Percentiles rank a stretch among this genome's conserved stretches.
Conservation (phyloP, 2,329 filamentous ascomycete species). For the Penicillium crustosum region DNA sequence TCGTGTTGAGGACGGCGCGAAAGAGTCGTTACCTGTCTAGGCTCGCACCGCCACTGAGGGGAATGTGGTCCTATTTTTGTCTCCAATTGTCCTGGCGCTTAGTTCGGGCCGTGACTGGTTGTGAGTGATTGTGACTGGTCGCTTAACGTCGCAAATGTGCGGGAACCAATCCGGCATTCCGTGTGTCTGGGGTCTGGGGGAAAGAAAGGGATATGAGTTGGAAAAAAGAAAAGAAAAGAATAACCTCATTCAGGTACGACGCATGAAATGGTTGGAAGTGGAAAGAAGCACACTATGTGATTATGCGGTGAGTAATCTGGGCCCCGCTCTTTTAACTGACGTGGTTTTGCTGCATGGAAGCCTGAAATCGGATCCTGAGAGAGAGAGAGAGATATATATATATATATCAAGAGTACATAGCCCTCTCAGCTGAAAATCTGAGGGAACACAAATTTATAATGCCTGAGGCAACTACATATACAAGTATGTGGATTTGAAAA, state of each 20-base stretch:
- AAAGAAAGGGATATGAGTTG: not conserved
- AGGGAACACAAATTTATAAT: not conserved
- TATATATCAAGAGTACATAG: not conserved
- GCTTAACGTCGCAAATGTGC: constrained; percentile 16
- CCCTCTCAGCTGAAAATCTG: constrained; percentile 5
- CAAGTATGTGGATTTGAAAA: not conserved
- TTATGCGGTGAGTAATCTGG: constrained; percentile 19
- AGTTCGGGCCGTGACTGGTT: constrained; percentile 24
- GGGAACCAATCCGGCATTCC: constrained; percentile 3
- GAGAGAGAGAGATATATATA: not conserved
- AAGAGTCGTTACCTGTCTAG: constrained; percentile 10
- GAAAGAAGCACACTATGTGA: constrained; percentile 4
- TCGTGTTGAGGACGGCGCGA: not conserved
- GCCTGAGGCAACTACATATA: not conserved
- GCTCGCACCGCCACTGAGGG: constrained; percentile 8
- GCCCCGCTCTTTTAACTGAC: constrained; percentile 18
- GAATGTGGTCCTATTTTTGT: constrained; percentile 22
- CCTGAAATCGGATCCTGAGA: constrained; percentile 16
- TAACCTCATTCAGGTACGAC: constrained; percentile 16
- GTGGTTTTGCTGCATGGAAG: constrained; percentile 33
- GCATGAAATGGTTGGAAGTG: constrained; percentile 4
- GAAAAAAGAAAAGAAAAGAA: constrained; percentile 6
- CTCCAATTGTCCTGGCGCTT: constrained; percentile 33
- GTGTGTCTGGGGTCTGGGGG: not conserved
- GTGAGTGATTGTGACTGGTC: constrained; percentile 18